These are phyloP conservation scores for Agastache rugosa DNA, from an alignment of 257 asterid species.

Conservation along the genomic window DNA sequence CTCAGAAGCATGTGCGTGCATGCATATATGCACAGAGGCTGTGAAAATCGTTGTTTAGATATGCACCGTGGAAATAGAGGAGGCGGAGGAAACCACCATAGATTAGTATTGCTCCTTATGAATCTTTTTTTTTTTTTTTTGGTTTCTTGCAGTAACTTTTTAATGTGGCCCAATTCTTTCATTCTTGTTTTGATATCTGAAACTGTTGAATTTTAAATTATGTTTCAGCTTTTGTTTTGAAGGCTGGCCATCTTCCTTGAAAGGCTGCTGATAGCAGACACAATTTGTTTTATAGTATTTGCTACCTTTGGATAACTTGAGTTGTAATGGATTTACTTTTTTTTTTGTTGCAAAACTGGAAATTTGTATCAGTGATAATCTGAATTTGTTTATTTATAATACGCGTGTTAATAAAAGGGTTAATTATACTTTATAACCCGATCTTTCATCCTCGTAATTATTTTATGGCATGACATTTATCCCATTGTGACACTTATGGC, in stretches of 20 bases:
- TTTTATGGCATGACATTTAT: too few species aligned
- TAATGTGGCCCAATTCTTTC: conserved; percentile 45
- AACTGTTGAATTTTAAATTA: conserved; percentile 18
- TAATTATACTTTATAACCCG: too few species aligned
- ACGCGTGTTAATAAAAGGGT: too few species aligned
- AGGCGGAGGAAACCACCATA: background rate
- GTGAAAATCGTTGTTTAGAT: conserved; percentile 10
- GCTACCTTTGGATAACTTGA: background rate
- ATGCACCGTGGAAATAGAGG: background rate
- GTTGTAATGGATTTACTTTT: conserved; percentile 34
- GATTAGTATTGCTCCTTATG: conserved; percentile 7
- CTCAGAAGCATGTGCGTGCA: too few species aligned
- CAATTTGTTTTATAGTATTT: background rate
- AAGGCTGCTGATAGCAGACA: too few species aligned
- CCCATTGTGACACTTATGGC: too few species aligned
- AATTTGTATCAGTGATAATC: background rate
- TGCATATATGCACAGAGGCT: background rate
- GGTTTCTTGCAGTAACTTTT: background rate
- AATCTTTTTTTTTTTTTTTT: conserved; percentile 1
- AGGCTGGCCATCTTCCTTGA: too few species aligned
- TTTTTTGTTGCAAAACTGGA: conserved; percentile 3
- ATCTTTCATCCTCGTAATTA: too few species aligned
- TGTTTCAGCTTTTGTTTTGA: conserved; percentile 20
- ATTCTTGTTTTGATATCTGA: conserved; percentile 46
- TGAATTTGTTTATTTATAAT: too few species aligned